phyloP scores from a whole-genome alignment of 2,329 filamentous ascomycete species.

The Dactylellina cionopaga region DNA sequence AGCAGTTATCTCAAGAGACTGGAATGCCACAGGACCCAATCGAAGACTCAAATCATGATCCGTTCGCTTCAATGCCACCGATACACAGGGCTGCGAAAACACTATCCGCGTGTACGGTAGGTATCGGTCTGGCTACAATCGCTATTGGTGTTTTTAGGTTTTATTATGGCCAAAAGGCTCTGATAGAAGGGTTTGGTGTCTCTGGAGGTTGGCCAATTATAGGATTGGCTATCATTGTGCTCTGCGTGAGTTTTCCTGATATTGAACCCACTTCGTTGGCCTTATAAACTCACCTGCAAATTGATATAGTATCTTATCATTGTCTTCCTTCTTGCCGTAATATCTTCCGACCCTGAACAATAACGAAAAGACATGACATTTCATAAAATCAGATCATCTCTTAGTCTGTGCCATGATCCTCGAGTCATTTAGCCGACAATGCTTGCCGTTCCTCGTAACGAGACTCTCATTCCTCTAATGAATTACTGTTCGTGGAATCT shows the following conservation, averaged over 20 bases:
- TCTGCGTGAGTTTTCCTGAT: constrained; percentile 20
- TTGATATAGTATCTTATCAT: constrained; percentile 30
- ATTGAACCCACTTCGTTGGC: not conserved
- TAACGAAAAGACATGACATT: not conserved
- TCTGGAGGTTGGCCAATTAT: constrained; percentile 47
- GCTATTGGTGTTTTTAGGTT: constrained; percentile 34
- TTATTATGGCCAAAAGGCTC: constrained; percentile 29
- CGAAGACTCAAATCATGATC: not conserved
- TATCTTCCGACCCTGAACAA: constrained; percentile 22
- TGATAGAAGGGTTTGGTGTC: constrained; percentile 41
- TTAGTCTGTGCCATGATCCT: no score
- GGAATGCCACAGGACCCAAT: not conserved
- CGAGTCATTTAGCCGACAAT: no score
- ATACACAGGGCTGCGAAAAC: constrained; percentile 10
- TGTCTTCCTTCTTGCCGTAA: constrained; percentile 20
- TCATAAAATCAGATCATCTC: no score
- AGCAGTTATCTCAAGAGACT: constrained; percentile 1
- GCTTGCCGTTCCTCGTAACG: no score
- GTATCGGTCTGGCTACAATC: constrained; percentile 34
- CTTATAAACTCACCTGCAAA: not conserved
- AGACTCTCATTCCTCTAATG: not conserved
- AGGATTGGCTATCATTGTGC: constrained; percentile 12
- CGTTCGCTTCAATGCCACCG: constrained; percentile 1
- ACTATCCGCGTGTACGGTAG: constrained; percentile 23
- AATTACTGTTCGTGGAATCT: not conserved